Percentiles rank a stretch among this genome's conserved stretches.
phyloP scores from a whole-genome alignment of 352 stramenopile genomes.

The Phytophthora chlamydospora region DNA sequence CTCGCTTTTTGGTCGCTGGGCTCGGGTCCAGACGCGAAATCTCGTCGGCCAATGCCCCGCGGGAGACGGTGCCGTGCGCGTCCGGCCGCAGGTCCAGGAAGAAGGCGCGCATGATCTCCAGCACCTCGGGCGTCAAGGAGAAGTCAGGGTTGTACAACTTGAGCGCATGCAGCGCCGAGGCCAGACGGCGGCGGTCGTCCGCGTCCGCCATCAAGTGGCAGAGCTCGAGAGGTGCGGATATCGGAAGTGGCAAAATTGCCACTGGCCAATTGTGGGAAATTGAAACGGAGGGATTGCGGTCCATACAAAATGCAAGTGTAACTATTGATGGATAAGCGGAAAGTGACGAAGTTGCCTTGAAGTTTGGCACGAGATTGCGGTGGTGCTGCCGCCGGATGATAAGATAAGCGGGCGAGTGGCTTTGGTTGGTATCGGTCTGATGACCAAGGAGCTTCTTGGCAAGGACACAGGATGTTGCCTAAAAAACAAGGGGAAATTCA shows the following conservation, averaged over 20 bases:
- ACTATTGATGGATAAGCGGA: no score
- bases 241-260: no score
- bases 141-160: slow-evolving; percentile 87
- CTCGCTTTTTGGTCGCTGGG: slow-evolving; percentile 46
- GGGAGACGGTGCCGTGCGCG: slow-evolving; percentile 52
- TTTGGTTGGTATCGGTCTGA: no score
- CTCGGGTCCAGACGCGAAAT: slow-evolving; percentile 73
- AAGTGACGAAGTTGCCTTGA: no score
- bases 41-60: slow-evolving; percentile 58
- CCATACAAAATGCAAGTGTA: no score
- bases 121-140: slow-evolving; percentile 75
- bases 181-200: slow-evolving; percentile 39
- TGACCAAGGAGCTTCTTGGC: no score
- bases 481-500: no score
- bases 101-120: slow-evolving; percentile 83
- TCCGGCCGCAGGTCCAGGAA: slow-evolving; percentile 74
- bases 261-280: not conserved
- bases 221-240: no score
- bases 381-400: no score
- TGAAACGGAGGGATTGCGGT: not conserved
- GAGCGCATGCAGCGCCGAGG: slow-evolving; percentile 65
- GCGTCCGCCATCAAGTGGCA: not conserved
- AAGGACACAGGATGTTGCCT: no score
- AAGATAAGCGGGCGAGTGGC: no score
- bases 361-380: no score